Conservation (phyloP, 495 filamentous ascomycete species). For the Polyplosphaeria fusca region DNA sequence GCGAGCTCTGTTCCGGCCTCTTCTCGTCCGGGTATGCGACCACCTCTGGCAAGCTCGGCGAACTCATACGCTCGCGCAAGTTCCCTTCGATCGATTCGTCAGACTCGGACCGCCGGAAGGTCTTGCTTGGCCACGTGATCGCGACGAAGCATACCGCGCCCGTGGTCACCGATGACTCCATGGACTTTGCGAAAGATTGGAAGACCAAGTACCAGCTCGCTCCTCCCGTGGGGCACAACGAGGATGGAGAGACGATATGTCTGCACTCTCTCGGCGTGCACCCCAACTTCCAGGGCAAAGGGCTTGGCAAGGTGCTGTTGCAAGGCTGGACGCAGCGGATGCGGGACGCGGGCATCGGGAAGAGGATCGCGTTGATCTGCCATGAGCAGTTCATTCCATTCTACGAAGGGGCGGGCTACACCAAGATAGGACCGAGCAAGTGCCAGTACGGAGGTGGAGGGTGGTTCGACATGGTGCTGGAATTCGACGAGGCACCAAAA, state of each 20-base stretch:
- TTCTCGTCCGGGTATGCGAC: conserved; percentile 55
- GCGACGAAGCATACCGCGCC: conserved; percentile 62
- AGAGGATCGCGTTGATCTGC: conserved; percentile 69
- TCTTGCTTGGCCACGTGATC: conserved; percentile 80
- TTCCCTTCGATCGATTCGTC: conserved; percentile 47
- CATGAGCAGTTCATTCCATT: conserved; percentile 63
- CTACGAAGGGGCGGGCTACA: conserved; percentile 76
- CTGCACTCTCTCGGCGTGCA: conserved; percentile 80
- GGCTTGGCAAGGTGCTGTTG: conserved; percentile 72
- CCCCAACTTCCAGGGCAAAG: conserved; percentile 68
- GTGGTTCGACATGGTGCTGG: conserved; percentile 69
- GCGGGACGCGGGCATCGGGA: conserved; percentile 61
- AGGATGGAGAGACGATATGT: conserved; percentile 68
- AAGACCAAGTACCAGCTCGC: conserved; percentile 17
- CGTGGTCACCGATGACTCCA: conserved; percentile 69
- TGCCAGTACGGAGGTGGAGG: conserved; percentile 70
- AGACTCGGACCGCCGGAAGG: conserved; percentile 50
- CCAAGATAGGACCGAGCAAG: conserved; percentile 61
- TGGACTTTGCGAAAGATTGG: conserved; percentile 70
- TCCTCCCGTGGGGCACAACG: conserved; percentile 59
- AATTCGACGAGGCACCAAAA: conserved; percentile 5
- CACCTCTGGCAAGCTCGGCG: conserved; percentile 48
- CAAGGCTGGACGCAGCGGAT: conserved; percentile 72
- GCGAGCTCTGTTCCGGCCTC: conserved; percentile 77
- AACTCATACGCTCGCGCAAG: conserved; percentile 34